A percentile compares a stretch with the other conserved stretches of the same genome.
Evolutionary conservation across 2,329 filamentous ascomycete species (phyloP).

Genomic region (Arthroderma sp.): DNA sequence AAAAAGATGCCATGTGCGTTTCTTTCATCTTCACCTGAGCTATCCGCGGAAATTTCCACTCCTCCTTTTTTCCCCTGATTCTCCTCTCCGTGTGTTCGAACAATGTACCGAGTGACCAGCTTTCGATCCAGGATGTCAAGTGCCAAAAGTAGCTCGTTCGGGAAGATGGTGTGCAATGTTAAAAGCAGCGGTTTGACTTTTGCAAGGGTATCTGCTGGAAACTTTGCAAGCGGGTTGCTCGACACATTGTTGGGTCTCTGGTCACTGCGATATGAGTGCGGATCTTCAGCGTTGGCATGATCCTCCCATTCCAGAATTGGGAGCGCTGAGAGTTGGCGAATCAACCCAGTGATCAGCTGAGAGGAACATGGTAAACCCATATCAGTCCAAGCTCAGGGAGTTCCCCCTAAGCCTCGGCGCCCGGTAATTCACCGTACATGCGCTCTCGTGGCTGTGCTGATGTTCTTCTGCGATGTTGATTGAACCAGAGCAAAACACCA

Average conservation of each 20-base stretch:
- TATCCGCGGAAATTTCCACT: not conserved
- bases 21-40: conserved; percentile 3
- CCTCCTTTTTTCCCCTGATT: conserved; percentile 1
- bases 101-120: conserved; percentile 41
- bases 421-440: too few relatives aligned
- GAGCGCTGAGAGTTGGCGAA: not conserved
- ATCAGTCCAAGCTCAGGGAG: too few relatives aligned
- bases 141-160: conserved; percentile 65
- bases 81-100: not conserved
- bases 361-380: not conserved
- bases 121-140: conserved; percentile 74
- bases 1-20: conserved; percentile 38
- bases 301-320: not conserved
- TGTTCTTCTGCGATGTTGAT: too few relatives aligned
- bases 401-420: too few relatives aligned
- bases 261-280: not conserved
- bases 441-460: too few relatives aligned
- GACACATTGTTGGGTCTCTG: too few relatives aligned
- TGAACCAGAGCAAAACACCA: too few relatives aligned
- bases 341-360: not conserved
- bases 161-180: conserved; percentile 75
- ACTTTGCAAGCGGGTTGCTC: conserved; percentile 6
- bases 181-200: conserved; percentile 47
- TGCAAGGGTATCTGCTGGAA: conserved; percentile 9
- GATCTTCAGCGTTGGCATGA: not conserved